Evolutionary conservation across 257 asterid genomes (phyloP).

Genomic region (Gentiana dahurica): DNA sequence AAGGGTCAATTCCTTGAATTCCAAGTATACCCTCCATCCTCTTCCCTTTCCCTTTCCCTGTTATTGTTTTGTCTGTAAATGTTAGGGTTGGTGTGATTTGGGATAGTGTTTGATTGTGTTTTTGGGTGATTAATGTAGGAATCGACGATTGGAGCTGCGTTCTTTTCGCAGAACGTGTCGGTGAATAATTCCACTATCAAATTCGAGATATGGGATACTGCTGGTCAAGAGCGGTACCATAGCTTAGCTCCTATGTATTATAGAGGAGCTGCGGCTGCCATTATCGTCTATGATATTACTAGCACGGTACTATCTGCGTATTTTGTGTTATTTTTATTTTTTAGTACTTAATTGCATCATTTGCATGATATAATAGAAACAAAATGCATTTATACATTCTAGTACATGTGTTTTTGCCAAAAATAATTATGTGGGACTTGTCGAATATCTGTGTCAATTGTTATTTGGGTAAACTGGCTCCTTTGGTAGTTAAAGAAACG

Average conservation of each 20-base stretch:
- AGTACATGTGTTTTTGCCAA: too few species aligned
- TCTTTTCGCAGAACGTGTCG: constrained; percentile 79
- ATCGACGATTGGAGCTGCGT: constrained; percentile 97
- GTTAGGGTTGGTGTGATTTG: neutral
- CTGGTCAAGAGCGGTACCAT: constrained; percentile 97
- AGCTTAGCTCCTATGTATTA: constrained; percentile 99
- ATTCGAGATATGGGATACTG: constrained; percentile 99
- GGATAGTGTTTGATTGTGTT: neutral
- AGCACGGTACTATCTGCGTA: constrained; percentile 40
- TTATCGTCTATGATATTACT: constrained; percentile 83
- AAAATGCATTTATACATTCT: too few species aligned
- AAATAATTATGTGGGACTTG: too few species aligned
- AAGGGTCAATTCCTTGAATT: constrained; percentile 91
- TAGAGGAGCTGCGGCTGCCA: constrained; percentile 97
- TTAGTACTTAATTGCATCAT: neutral
- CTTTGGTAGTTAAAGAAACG: too few species aligned
- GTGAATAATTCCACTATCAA: constrained; percentile 75
- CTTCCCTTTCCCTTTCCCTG: neutral
- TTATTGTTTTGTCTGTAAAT: neutral
- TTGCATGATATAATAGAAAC: too few species aligned
- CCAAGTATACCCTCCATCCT: constrained; percentile 28
- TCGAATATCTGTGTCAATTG: too few species aligned
- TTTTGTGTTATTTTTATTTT: neutral
- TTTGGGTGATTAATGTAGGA: constrained; percentile 31
- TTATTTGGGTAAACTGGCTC: too few species aligned